A percentile compares a stretch with the other conserved stretches of the same genome.
Conservation (phyloP, 192 early-diverging fungal species). For the Entomortierella beljakovae region DNA sequence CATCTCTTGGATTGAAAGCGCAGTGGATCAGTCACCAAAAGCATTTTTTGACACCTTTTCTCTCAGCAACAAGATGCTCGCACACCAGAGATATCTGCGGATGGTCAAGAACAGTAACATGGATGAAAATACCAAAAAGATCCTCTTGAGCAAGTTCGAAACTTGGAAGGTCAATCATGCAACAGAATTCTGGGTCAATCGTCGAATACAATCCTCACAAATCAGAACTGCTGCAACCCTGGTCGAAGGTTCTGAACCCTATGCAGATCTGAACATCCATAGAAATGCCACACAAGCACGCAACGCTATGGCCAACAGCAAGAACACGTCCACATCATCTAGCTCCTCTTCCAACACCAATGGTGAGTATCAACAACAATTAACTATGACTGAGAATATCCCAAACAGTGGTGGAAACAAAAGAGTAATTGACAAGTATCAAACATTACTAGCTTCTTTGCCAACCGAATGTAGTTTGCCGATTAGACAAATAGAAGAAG, state of each 20-base stretch:
- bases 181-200: background rate
- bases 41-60: background rate
- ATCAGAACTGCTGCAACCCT: conserved; percentile 7
- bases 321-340: background rate
- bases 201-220: conserved; percentile 2
- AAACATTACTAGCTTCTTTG: no score
- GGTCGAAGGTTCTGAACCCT: conserved; percentile 4
- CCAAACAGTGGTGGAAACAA: background rate
- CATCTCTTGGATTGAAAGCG: background rate
- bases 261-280: conserved; percentile 1
- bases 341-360: conserved; percentile 5
- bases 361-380: conserved; percentile 1
- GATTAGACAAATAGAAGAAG: no score
- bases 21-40: background rate
- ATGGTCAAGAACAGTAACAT: conserved; percentile 5
- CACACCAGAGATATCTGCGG: background rate
- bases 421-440: no score
- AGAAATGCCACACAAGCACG: background rate
- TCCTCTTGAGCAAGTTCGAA: background rate
- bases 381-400: background rate
- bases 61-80: background rate
- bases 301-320: no score
- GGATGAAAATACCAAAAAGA: background rate
- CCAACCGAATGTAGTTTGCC: no score
- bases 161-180: background rate